Base-by-base conservation (phyloP, 2,329 filamentous ascomycete genomes). In the Talaromyces pinophilus region DNA sequence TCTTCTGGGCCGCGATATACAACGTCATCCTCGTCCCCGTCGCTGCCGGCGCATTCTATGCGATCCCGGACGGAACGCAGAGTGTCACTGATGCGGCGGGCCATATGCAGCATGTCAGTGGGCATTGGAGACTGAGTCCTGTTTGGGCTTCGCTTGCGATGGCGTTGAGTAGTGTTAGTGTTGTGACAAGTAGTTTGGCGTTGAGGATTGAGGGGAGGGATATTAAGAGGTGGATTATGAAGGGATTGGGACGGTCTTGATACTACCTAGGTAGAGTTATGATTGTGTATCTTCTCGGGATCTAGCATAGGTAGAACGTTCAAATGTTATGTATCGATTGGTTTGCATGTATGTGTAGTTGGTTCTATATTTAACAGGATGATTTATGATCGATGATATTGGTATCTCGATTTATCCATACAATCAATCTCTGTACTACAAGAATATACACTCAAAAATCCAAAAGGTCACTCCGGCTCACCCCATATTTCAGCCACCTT, bases 161-260 rank as follows among this genome's bases (percentile, higher is more conserved):
- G 94, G 94, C 94, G 30, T 78, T 93, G 77, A 97, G 93, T 78
- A 94, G 91, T 77, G 89, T 97, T 70, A 95, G 91, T 73, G 93
- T 98, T 55, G 90, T 97, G 61, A 80, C 87, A 74, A 96, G 92
- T 76, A 94, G 91, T 80, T 79, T 97, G 73, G 83, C 88, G 60
- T 78, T 97, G 80, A 86, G 89, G 75, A 84, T 81, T 69, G 76
- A 79, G 46, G 25, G 30, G 6, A 62, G 42, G n/a, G 57, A 57
- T 59, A 7, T 65, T n/a, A 64, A 22, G 62, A 38, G 40, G 22
- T 30, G 40, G 40, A 33, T 46, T 11, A 60, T 44, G 57, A 46
- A 60, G 15, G 3, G 6, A 5, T 57, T 57, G 1, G 19, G 33
- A 5, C 3, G 8, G 54, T 5, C 19, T 8, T 57, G n/a, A 57